Conservation (phyloP, 2,329 filamentous ascomycete species). For the Nothomitra cinnamomea region DNA sequence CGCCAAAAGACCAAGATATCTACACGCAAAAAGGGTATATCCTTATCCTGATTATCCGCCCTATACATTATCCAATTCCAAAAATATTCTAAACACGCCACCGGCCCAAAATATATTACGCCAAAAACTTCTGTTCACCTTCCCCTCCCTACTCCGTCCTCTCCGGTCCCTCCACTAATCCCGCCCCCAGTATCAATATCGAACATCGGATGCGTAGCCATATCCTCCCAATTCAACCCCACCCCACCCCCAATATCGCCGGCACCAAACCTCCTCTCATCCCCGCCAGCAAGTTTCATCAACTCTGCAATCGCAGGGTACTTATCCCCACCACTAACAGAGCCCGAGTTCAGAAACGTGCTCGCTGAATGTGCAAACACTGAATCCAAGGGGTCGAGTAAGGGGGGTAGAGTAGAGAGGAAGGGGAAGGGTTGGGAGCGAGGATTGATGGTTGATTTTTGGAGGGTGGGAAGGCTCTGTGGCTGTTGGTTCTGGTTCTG, state of each 20-base stretch:
- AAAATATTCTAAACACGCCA: no score
- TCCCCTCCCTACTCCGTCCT: background rate
- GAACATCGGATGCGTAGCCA: conserved; percentile 7
- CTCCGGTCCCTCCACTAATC: background rate
- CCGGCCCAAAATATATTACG: background rate
- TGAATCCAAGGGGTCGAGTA: background rate
- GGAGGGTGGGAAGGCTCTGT: background rate
- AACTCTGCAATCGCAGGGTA: background rate
- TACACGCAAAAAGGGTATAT: no score
- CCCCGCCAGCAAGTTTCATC: background rate
- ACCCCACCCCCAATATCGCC: background rate
- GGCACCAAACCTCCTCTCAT: background rate
- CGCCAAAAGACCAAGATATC: no score
- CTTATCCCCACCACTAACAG: background rate
- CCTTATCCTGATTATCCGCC: no score
- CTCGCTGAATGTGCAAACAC: background rate
- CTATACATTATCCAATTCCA: no score
- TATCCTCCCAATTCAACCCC: conserved; percentile 7
- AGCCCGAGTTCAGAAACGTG: conserved; percentile 1
- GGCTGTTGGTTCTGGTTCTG: no score
- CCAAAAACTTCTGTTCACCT: background rate
- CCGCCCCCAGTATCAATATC: conserved; percentile 5
- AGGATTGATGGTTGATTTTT: background rate
- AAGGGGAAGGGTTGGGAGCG: background rate
- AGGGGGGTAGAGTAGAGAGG: background rate